A percentile compares a stretch with the other conserved stretches of the same genome.
Conservation (phyloP, 1,139 yeast species). For the Yamadazyma jaroonii region DNA sequence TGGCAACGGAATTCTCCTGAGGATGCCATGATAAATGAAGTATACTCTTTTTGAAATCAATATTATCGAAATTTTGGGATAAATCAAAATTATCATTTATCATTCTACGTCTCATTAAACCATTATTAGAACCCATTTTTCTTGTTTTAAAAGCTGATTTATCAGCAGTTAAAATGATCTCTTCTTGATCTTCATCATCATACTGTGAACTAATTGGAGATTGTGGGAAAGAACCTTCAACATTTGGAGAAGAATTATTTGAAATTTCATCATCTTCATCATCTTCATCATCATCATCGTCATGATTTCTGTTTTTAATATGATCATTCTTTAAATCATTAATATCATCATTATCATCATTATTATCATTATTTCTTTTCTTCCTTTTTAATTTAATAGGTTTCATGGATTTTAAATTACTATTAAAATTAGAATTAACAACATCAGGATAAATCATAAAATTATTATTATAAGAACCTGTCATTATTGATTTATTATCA, state of each 20-base stretch:
- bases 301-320: constrained; percentile 32
- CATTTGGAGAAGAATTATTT: constrained; percentile 26
- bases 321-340: constrained; percentile 25
- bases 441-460: constrained; percentile 95
- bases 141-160: constrained; percentile 91
- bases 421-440: constrained; percentile 28
- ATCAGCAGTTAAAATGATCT: constrained; percentile 91
- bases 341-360: constrained; percentile 32
- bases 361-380: constrained; percentile 34
- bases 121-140: constrained; percentile 41
- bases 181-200: constrained; percentile 60
- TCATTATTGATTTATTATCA: constrained; percentile 88
- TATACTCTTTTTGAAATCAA: constrained; percentile 93
- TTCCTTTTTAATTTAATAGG: constrained; percentile 20
- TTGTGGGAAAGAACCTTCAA: constrained; percentile 24
- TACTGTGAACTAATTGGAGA: constrained; percentile 36
- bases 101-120: constrained; percentile 42
- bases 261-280: constrained; percentile 37
- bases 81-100: constrained; percentile 41
- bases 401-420: constrained; percentile 10
- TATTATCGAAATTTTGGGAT: constrained; percentile 67
- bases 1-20: constrained; percentile 91
- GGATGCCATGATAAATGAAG: constrained; percentile 99
- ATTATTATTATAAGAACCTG: constrained; percentile 96
- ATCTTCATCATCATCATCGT: constrained; percentile 42